Conservation (phyloP, 345 rosid species). For the Populus tremula region DNA sequence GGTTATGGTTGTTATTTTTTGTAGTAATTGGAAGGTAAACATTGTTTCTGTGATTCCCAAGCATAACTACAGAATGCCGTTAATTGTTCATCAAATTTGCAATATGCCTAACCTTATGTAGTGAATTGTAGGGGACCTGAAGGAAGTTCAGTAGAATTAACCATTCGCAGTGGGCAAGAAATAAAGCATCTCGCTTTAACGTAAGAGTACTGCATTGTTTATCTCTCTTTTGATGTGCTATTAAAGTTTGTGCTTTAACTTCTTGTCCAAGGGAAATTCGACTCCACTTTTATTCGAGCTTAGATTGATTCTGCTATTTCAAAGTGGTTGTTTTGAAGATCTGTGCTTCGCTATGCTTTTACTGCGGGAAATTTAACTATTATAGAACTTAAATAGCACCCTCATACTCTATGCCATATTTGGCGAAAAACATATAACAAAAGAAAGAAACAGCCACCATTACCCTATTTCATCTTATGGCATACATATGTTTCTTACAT, state of each 20-base stretch:
- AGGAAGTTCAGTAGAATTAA: constrained; percentile 81
- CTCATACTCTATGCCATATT: no score
- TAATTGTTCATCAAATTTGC: not conserved
- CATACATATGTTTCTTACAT: no score
- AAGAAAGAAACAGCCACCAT: no score
- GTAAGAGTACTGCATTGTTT: constrained; percentile 36
- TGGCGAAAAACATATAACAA: no score
- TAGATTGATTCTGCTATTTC: not conserved
- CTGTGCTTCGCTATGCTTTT: constrained; percentile 1
- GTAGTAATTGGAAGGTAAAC: no score
- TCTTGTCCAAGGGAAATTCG: constrained; percentile 1
- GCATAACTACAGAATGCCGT: no score
- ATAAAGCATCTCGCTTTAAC: constrained; percentile 60
- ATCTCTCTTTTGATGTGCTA: not conserved
- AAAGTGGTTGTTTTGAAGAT: not conserved
- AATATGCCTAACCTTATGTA: constrained; percentile 15
- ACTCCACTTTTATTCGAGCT: not conserved
- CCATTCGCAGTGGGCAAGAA: constrained; percentile 69
- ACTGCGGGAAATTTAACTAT: not conserved
- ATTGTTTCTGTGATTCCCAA: no score
- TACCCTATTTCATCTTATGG: no score
- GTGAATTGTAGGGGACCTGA: constrained; percentile 77
- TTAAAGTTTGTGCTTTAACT: not conserved
- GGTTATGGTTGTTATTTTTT: no score
- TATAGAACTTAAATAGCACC: not conserved